Evolutionary conservation across 192 early-diverging fungal genomes (phyloP).

Genomic region (Irineochytrium annulatum): DNA sequence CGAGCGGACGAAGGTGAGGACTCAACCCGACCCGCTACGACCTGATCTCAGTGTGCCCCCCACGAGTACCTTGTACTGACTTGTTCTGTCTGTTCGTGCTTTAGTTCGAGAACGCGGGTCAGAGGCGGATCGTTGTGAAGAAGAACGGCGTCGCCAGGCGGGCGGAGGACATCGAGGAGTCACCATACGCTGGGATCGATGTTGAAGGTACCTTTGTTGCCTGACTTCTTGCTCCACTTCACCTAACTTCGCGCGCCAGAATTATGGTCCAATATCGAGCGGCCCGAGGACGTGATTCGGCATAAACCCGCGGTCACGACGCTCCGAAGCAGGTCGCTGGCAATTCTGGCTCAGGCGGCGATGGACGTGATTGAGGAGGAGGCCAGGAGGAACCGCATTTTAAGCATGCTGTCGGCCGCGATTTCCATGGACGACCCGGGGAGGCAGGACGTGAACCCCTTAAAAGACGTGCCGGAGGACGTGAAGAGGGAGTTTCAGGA

Average conservation of each 20-base stretch:
- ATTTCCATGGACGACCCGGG: constrained; percentile 23
- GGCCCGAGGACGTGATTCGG: constrained; percentile 52
- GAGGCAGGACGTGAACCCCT: constrained; percentile 15
- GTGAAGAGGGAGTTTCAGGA: constrained; percentile 22
- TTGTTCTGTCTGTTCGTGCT: background rate
- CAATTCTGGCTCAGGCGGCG: constrained; percentile 47
- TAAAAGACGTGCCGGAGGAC: constrained; percentile 13
- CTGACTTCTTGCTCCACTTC: background rate
- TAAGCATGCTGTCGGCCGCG: constrained; percentile 17
- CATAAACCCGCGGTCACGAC: constrained; percentile 50
- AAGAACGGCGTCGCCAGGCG: background rate
- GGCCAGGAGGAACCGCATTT: constrained; percentile 29
- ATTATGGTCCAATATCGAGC: constrained; percentile 47
- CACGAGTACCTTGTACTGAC: background rate
- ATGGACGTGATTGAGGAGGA: constrained; percentile 68
- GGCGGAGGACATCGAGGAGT: constrained; percentile 15
- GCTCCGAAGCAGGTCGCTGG: constrained; percentile 53
- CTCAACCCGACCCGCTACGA: background rate
- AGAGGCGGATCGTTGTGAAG: constrained; percentile 11
- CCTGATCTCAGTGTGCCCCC: background rate
- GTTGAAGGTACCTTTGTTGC: constrained; percentile 16
- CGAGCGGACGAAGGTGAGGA: constrained; percentile 8
- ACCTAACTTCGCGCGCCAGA: constrained; percentile 9
- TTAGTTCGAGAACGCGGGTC: constrained; percentile 20
- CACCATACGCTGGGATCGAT: constrained; percentile 24